Base-by-base conservation (phyloP, 2,329 filamentous ascomycete genomes). In the Thyridium curvatum region DNA sequence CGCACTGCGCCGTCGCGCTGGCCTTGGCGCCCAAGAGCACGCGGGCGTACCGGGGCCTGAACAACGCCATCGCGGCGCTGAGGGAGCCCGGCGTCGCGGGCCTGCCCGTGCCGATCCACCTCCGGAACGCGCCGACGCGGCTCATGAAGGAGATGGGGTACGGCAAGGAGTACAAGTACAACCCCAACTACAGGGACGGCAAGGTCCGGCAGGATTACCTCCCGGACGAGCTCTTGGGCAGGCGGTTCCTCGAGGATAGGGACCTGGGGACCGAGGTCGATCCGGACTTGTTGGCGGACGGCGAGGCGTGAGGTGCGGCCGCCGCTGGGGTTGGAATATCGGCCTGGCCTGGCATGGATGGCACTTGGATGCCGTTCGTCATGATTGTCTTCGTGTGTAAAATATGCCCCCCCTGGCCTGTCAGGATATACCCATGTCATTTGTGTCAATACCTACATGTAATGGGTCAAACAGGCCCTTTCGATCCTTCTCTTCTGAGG, bases 71-170 rank as follows among this genome's bases (percentile, higher is more conserved):
- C 58, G 76, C 81, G 1, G 86, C 87, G 1, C 66, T 97, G 31
- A 70, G 78, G 41, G 89, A 96, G 56, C 90, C 90, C 0, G 91
- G 90, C 1, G 71, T 94, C 3, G 90, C 89, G 0, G 77, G 77
- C 1, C 57, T 96, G 37, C 86, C 89, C 0, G 82, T 98, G 16
- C 93, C 93, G 3, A 62, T 93, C 30, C 93, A 97, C 58, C 62
- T 98, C 42, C 71, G 93, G 42, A 97, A 97, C 60, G 93, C 93
- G 8, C 91, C 93, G 0, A 97, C 93, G 2, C 76, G 82, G 48
- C 59, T 97, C 47, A 94, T 98, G 91, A 86, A 90, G 52, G 91
- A 96, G 49, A 66, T 97, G 48, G 91, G 88, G 0, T 94, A 89
- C 54, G 90, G 90, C 1, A 82, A 80, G 36, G 86, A 89, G 57